These are phyloP conservation scores for Sporothrix humicola DNA, from an alignment of 2,329 filamentous ascomycete species.

Conservation along the genomic window DNA sequence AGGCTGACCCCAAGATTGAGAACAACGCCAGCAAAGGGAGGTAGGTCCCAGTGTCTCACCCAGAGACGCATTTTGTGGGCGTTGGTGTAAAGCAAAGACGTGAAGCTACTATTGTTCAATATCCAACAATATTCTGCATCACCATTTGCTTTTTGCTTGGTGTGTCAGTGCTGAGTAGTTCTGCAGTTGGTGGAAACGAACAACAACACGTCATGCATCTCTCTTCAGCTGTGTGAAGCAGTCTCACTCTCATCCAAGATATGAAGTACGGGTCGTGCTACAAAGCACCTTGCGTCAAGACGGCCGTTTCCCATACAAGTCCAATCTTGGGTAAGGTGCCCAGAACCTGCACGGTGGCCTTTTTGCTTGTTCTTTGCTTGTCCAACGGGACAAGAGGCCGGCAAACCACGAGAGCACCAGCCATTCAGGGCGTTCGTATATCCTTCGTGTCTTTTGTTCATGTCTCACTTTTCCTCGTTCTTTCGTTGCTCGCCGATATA, in stretches of 20 bases:
- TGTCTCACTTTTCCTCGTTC: neutral
- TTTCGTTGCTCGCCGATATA: neutral
- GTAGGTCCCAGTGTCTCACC: neutral
- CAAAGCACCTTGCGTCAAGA: neutral
- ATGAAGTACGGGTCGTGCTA: neutral
- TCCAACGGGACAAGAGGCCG: constrained; percentile 5
- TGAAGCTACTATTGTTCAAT: constrained; percentile 13
- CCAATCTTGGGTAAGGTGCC: constrained; percentile 4
- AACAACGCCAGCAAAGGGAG: neutral
- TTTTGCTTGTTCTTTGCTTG: neutral
- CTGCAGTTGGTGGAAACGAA: neutral
- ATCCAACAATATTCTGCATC: constrained; percentile 18
- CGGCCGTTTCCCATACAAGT: neutral
- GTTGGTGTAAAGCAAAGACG: neutral
- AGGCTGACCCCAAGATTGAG: neutral
- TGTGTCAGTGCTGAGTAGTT: neutral
- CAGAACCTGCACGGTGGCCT: neutral
- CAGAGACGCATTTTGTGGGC: neutral
- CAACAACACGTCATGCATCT: neutral
- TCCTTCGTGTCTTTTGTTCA: neutral
- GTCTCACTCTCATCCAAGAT: neutral
- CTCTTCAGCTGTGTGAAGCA: neutral
- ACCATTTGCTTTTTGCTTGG: neutral
- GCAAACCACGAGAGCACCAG: neutral
- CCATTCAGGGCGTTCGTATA: too few species aligned